Percentiles rank a stretch among this genome's conserved stretches.
Evolutionary conservation across 805 yeast genomes (phyloP).

Genomic region (Yamadazyma kitorensis): DNA sequence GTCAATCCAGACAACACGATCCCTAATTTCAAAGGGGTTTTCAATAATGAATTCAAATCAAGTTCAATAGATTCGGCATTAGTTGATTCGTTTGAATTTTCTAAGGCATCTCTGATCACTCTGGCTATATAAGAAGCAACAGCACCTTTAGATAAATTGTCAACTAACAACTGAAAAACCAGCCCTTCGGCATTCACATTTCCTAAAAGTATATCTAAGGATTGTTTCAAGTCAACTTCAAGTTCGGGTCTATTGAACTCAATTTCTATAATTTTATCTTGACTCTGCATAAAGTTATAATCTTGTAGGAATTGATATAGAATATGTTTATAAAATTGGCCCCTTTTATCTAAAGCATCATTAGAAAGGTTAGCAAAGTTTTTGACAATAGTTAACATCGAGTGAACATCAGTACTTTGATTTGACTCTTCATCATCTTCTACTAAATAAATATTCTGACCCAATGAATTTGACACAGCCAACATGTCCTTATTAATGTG

Average conservation of each 20-base stretch:
- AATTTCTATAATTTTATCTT: no score
- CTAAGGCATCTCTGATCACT: slow-evolving; percentile 13
- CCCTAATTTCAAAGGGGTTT: slow-evolving; percentile 29
- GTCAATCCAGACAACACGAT: slow-evolving; percentile 30
- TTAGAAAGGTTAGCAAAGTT: no score
- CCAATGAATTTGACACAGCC: slow-evolving; percentile 48
- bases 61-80: slow-evolving; percentile 21
- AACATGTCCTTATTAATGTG: slow-evolving; percentile 20
- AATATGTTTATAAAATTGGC: no score
- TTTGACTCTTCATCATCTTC: slow-evolving; percentile 1
- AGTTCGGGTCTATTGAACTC: no score
- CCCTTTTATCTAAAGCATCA: no score
- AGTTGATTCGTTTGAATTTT: slow-evolving; percentile 15
- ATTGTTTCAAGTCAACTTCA: no score
- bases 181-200: no score
- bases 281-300: no score
- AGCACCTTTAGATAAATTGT: slow-evolving; percentile 8
- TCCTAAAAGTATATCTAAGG: no score
- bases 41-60: slow-evolving; percentile 29
- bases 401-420: no score
- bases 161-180: neutral
- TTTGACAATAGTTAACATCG: no score
- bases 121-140: slow-evolving; percentile 19
- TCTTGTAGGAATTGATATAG: no score
- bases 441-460: slow-evolving; percentile 35